A percentile compares a stretch with the other conserved stretches of the same genome.
Evolutionary conservation across 2,329 filamentous ascomycete species (phyloP).

Genomic region (Penicillium sp.): DNA sequence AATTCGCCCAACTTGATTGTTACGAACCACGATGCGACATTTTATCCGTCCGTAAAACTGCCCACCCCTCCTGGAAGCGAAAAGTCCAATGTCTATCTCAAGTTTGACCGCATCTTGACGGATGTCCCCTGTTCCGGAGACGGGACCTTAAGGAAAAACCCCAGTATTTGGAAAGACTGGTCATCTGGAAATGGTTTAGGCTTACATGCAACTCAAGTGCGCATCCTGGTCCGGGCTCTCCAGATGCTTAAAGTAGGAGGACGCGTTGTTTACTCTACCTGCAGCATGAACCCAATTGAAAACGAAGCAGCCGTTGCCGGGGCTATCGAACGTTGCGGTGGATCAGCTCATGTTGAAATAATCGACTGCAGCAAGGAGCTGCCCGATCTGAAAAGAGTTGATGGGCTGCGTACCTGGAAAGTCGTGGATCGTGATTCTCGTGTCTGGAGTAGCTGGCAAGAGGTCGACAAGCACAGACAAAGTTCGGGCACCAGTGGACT

Average conservation of each 20-base stretch:
- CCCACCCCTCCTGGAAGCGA: conserved; percentile 55
- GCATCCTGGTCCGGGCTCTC: conserved; percentile 85
- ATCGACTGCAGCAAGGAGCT: conserved; percentile 78
- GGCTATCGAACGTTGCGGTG: conserved; percentile 87
- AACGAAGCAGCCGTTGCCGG: conserved; percentile 89
- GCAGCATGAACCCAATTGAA: conserved; percentile 97
- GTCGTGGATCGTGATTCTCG: conserved; percentile 83
- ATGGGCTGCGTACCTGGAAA: conserved; percentile 78
- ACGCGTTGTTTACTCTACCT: conserved; percentile 94
- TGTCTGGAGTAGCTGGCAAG: conserved; percentile 76
- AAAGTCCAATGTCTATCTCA: conserved; percentile 68
- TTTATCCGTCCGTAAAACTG: conserved; percentile 91
- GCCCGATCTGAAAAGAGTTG: conserved; percentile 68
- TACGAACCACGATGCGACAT: conserved; percentile 94
- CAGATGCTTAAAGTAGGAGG: conserved; percentile 96
- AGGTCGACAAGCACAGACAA: conserved; percentile 68
- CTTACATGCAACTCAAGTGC: conserved; percentile 78
- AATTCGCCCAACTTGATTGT: conserved; percentile 96
- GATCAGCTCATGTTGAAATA: conserved; percentile 73
- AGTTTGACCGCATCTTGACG: conserved; percentile 93
- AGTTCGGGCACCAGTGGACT: conserved; percentile 60
- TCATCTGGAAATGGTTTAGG: conserved; percentile 80
- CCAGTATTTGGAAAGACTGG: conserved; percentile 94
- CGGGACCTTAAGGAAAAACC: conserved; percentile 40
- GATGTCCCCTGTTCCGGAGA: conserved; percentile 57